phyloP scores from a whole-genome alignment of 768 basidiomycete genomes.

The Suillus clintonianus region DNA sequence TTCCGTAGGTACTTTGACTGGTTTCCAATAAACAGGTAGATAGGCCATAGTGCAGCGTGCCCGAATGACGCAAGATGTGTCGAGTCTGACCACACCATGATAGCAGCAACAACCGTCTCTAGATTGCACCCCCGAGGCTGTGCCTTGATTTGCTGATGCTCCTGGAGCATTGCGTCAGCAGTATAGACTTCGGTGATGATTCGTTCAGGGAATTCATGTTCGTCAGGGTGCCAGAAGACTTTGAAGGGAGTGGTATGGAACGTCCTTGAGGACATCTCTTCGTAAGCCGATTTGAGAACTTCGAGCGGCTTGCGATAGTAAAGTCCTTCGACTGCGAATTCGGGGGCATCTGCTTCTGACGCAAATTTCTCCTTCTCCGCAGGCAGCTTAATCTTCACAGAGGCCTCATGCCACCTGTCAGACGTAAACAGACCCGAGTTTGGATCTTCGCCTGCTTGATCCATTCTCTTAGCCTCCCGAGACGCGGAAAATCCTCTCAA shows the following conservation, averaged over 20 bases:
- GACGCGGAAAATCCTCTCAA: conserved; percentile 18
- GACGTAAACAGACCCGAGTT: not conserved
- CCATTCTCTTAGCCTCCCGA: not conserved
- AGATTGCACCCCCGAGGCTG: conserved; percentile 13
- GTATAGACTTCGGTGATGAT: not conserved
- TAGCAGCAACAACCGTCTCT: conserved; percentile 12
- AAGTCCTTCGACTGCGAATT: not conserved
- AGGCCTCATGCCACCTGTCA: conserved; percentile 10
- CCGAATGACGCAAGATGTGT: conserved; percentile 26
- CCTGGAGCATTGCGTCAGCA: not conserved
- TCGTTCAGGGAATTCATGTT: not conserved
- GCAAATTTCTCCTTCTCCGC: conserved; percentile 2
- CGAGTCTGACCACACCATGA: conserved; percentile 28
- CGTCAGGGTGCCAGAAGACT: conserved; percentile 6
- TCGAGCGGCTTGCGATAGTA: conserved; percentile 1
- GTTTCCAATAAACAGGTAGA: conserved; percentile 14
- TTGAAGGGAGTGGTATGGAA: conserved; percentile 5
- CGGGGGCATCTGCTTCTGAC: not conserved
- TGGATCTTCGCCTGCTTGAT: not conserved
- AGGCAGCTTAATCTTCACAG: conserved; percentile 12
- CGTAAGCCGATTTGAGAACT: conserved; percentile 1
- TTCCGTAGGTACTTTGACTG: conserved; percentile 7
- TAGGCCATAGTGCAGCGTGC: conserved; percentile 13
- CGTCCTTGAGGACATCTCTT: not conserved
- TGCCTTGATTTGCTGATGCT: not conserved